Evolutionary conservation across 2,329 filamentous ascomycete genomes (phyloP).

Genomic region (Ophiostoma quercus): DNA sequence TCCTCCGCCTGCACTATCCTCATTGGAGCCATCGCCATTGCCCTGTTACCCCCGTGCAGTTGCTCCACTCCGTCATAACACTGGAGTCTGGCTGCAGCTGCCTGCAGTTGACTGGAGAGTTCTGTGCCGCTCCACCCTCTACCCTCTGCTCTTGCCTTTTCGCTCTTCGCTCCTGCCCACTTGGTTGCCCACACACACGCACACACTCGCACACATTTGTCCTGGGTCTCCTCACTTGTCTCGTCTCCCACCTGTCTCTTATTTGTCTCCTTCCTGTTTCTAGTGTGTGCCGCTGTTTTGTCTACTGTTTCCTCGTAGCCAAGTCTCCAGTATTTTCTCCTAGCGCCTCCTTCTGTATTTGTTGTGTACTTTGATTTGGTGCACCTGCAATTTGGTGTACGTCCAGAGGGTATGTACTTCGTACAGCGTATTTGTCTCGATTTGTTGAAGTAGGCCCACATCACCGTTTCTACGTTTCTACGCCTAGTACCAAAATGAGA

Average conservation of each 20-base stretch:
- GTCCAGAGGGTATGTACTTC: too few species aligned
- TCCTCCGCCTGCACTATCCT: background rate
- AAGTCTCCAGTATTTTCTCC: background rate
- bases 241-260: background rate
- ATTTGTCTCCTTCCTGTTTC: background rate
- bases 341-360: constrained; percentile 11
- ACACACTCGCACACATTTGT: background rate
- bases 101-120: background rate
- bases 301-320: background rate
- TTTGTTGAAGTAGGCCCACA: background rate
- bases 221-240: background rate
- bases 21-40: background rate
- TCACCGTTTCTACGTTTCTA: background rate
- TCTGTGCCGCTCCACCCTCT: background rate
- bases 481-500: too few species aligned
- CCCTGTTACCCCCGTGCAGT: background rate
- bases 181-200: constrained; percentile 6
- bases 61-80: background rate
- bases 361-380: background rate
- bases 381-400: too few species aligned
- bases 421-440: background rate
- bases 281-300: background rate
- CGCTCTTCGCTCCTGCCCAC: constrained; percentile 6
- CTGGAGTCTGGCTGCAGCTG: background rate
- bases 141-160: background rate